Base-by-base conservation (phyloP, 805 yeast genomes). In the Wickerhamiella nectarea region DNA sequence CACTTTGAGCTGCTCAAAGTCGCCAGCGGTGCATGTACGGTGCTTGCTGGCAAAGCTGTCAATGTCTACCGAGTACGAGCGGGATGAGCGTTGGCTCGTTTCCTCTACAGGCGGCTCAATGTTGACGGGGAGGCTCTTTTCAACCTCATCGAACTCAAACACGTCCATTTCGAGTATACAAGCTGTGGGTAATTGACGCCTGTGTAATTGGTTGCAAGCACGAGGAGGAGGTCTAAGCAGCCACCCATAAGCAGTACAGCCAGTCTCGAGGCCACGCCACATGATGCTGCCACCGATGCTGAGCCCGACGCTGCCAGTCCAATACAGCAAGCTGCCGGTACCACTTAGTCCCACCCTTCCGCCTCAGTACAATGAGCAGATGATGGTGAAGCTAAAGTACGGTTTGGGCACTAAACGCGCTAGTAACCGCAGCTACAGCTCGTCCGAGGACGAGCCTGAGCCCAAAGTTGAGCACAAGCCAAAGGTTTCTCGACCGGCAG, bases 1-100 rank as follows among this genome's bases (percentile, higher is more conserved):
- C 0, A 84, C 91, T 51, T 75, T 79, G 6, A 86, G 60, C 2
- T 82, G 80, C 52, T 72, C 76, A 54, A 86, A 85, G 56, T 85
- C 94, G 3, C 38, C 36, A 1, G 62, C 61, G 1, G 43, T 41
- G 49, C 57, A 56, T 48, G 55, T 56, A 17, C 52, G 50, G 18
- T 50, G 41, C 18, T 50, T 49, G 26, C 17, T 31, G 14, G 38
- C 21, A 21, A 46, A 41, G n/a, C 60, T 57, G 36, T 65, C 69
- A 38, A 74, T 62, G 4, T 64, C 68, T n/a, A 74, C 70, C 46
- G 71, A 71, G 49, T 70, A 69, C 3, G 76, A 69, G 19, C 36
- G 10, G 6, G 2, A 65, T 60, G 34, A 21, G 24, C 24, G 24
- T 5, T 43, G 37, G 36, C 34, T n/a, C 15, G 12, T 21, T 15